Evolutionary conservation across 1,284 basidiomycete species (phyloP), one percentile per base, ranked within the genome.

Genomic region (Cronartium ribicola): DNA sequence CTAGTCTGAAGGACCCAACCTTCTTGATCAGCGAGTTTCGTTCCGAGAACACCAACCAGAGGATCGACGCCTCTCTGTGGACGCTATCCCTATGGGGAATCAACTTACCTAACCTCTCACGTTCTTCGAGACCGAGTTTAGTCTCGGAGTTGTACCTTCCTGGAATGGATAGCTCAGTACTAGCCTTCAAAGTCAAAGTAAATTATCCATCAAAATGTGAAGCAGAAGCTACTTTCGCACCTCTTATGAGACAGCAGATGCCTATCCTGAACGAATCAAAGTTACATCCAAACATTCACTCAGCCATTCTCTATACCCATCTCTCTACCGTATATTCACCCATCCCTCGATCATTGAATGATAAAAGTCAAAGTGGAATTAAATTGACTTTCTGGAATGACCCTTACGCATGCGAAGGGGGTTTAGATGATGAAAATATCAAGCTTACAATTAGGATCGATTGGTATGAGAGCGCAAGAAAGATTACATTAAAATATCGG

Each of bases 401-500:
- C 51, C 76, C 81, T 75, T 7, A 63, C 55, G 39, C 76, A 70
- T 41, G 75, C 37, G 75, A 76, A 22, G 76, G 77, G 76, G 78
- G 29, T 77, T 4, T 84, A 46, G 82, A 81, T 4, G 79, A 88
- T 11, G 14, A 37, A 5, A 22, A 1, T 3, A 76, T 81, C 0
- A 81, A 80, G 1, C 76, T 92, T 1, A 76, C 78, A 0, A 78
- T 94, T 13, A 80, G 82, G 6, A 79, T 92, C 4, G 89, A 92
- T 79, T 88, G 87, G 86, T 83, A 84, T 79, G 84, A 85, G n/a
- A 88, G 87, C 1, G 75, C 89, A 7, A 90, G 90, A 4, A 85
- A 90, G 64, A 85, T 86, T 80, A 86, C 87, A 2, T 82, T 87
- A 11, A 84, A 92, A n/a, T 92, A 91, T 80, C 86, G 88, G 66